Percentiles rank a stretch among this genome's conserved stretches.
These are phyloP conservation scores for Ambrosiella beaveri DNA, from an alignment of 2,329 filamentous ascomycete genomes.

Conservation along the genomic window DNA sequence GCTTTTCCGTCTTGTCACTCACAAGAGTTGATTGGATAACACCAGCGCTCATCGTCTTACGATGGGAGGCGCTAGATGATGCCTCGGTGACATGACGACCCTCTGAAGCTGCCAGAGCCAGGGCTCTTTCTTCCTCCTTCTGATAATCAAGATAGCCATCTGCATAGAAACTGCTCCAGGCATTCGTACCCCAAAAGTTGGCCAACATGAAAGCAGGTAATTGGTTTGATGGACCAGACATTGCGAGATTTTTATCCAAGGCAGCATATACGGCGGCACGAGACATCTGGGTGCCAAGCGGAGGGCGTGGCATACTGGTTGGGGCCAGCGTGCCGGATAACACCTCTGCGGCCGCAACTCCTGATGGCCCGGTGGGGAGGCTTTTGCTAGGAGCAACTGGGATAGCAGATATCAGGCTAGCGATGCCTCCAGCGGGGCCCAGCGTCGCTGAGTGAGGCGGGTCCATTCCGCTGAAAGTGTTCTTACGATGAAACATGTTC, in stretches of 20 bases:
- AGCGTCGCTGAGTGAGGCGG: not conserved
- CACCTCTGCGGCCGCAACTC: conserved; percentile 22
- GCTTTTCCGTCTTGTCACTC: conserved; percentile 1
- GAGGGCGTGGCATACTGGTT: conserved; percentile 64
- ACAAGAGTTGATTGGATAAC: conserved; percentile 9
- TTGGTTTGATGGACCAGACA: conserved; percentile 43
- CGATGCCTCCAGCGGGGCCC: conserved; percentile 46
- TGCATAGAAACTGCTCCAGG: conserved; percentile 39
- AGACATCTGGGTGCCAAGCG: conserved; percentile 70
- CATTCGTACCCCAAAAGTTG: conserved; percentile 82
- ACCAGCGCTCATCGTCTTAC: conserved; percentile 13
- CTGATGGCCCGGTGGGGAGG: not conserved
- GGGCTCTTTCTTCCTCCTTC: conserved; percentile 9
- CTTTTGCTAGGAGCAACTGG: not conserved
- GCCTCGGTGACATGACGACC: conserved; percentile 10
- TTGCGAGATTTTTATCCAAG: conserved; percentile 52
- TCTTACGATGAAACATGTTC: conserved; percentile 80
- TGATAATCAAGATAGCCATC: conserved; percentile 15
- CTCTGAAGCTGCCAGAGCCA: conserved; percentile 10
- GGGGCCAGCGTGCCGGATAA: conserved; percentile 55
- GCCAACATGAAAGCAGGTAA: conserved; percentile 77
- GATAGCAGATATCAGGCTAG: conserved; percentile 59
- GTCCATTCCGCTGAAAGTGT: conserved; percentile 34
- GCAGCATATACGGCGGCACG: conserved; percentile 68
- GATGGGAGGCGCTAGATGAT: conserved; percentile 7